These are phyloP conservation scores for Alternaria sp. DNA, from an alignment of 2,329 filamentous ascomycete genomes.

Conservation along the genomic window DNA sequence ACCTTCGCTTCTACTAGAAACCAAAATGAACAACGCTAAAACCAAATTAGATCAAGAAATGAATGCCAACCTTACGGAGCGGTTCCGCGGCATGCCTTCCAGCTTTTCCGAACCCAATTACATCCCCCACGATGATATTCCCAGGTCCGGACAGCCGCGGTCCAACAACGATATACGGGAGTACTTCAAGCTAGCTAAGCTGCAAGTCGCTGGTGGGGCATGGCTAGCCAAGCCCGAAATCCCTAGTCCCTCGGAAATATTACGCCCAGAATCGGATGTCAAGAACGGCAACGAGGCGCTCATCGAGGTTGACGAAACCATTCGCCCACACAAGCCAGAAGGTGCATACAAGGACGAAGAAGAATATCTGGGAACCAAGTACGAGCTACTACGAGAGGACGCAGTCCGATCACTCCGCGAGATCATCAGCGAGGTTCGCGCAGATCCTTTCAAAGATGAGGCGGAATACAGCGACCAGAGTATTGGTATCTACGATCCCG, in stretches of 20 bases:
- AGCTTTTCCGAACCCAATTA: background rate
- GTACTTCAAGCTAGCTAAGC: constrained; percentile 29
- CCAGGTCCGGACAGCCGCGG: constrained; percentile 9
- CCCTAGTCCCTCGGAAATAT: constrained; percentile 61
- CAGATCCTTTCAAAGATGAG: constrained; percentile 54
- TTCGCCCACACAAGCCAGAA: constrained; percentile 42
- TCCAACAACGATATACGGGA: constrained; percentile 35
- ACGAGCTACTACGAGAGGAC: constrained; percentile 77
- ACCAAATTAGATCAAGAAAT: constrained; percentile 18
- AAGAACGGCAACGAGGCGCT: constrained; percentile 13
- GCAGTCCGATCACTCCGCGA: constrained; percentile 71
- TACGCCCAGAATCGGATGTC: constrained; percentile 10
- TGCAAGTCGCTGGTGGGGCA: constrained; percentile 24
- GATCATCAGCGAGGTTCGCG: constrained; percentile 60
- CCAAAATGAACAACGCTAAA: constrained; percentile 7
- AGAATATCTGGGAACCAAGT: constrained; percentile 75
- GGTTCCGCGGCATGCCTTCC: constrained; percentile 6
- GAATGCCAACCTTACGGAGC: constrained; percentile 24
- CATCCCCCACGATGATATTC: constrained; percentile 20
- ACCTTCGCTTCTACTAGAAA: background rate
- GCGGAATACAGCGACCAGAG: constrained; percentile 47
- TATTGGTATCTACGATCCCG: constrained; percentile 55
- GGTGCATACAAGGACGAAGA: constrained; percentile 66
- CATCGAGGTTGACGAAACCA: constrained; percentile 25
- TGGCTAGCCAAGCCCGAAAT: constrained; percentile 58